Conservation (phyloP, 1,284 basidiomycete genomes). For the Inonotus obliquus region DNA sequence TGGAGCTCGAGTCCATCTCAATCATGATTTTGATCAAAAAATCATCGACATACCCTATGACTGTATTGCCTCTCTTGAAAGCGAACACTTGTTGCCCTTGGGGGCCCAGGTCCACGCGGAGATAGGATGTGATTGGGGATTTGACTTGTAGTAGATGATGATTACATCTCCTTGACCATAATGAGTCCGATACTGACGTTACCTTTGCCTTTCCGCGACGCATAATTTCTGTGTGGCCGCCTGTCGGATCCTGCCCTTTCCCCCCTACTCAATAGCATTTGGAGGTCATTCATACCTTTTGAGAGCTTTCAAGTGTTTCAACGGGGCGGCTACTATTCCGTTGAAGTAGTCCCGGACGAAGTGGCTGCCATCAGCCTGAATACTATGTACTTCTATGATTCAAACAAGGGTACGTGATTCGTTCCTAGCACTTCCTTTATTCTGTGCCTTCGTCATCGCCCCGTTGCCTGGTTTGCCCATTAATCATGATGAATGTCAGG, state of each 20-base stretch:
- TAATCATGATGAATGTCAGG: neutral
- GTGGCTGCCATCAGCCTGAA: constrained; percentile 85
- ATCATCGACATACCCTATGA: neutral
- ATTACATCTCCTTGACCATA: no score
- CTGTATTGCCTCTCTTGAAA: no score
- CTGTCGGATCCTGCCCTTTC: neutral
- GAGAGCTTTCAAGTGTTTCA: constrained; percentile 78
- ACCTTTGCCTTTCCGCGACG: neutral
- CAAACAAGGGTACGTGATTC: constrained; percentile 71
- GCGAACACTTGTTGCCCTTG: no score
- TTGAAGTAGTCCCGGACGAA: constrained; percentile 75
- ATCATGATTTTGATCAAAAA: neutral
- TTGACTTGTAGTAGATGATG: no score
- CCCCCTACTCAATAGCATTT: constrained; percentile 51
- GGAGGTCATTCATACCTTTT: constrained; percentile 82
- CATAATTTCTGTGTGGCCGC: neutral
- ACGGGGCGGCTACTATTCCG: constrained; percentile 80
- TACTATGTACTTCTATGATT: constrained; percentile 90
- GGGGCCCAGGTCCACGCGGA: no score
- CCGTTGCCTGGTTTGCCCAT: neutral
- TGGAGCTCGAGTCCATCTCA: neutral
- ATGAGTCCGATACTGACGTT: neutral
- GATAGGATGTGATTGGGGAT: no score
- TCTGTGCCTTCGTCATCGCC: neutral
- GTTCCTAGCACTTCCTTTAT: neutral